Percentiles rank a stretch among this genome's conserved stretches.
Evolutionary conservation across 225 moss, liverwort and hornwort species (phyloP).

Genomic region (Marchantia polymorpha): DNA sequence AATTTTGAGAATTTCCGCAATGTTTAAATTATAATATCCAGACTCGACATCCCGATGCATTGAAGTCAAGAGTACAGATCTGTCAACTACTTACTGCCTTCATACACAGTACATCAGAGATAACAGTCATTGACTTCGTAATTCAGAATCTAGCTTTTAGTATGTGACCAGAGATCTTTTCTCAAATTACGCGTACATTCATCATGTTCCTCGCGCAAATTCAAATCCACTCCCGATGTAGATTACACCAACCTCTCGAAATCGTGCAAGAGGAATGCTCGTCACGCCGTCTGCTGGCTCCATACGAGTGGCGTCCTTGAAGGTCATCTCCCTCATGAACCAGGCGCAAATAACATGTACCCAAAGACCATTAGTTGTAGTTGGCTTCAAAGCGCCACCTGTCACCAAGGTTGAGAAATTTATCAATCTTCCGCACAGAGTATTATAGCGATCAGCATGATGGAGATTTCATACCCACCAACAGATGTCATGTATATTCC

Average conservation of each 20-base stretch:
- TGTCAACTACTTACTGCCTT: too few relatives aligned
- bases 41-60: too few relatives aligned
- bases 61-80: too few relatives aligned
- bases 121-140: too few relatives aligned
- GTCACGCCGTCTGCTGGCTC: conserved; percentile 96
- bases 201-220: too few relatives aligned
- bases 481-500: background rate
- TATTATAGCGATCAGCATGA: too few relatives aligned
- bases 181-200: too few relatives aligned
- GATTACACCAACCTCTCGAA: conserved; percentile 64
- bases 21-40: too few relatives aligned
- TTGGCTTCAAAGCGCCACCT: conserved; percentile 98
- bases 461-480: background rate
- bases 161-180: too few relatives aligned
- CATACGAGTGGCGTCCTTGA: conserved; percentile 78
- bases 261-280: conserved; percentile 72
- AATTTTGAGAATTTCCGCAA: too few relatives aligned
- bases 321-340: conserved; percentile 92
- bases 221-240: background rate
- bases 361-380: conserved; percentile 71
- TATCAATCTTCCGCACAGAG: background rate
- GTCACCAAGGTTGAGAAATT: background rate
- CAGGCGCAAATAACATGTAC: conserved; percentile 99
- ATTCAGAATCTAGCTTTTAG: too few relatives aligned
- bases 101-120: too few relatives aligned